Conservation (phyloP, 805 yeast species). For the Yamadazyma kitorensis region DNA sequence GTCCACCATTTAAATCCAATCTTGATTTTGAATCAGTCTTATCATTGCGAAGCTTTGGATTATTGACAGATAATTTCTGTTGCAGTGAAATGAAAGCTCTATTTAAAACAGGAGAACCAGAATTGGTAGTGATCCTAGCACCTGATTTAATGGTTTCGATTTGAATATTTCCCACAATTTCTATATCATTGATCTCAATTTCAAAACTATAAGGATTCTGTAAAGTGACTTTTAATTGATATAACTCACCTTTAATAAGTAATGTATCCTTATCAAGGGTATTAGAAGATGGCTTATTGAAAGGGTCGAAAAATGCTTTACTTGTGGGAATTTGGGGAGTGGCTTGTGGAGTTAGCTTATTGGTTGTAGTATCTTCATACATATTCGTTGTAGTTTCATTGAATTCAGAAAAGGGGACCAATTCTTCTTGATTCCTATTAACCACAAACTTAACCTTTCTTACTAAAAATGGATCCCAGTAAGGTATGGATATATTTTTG, state of each 20-base stretch:
- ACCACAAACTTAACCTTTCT: conserved; percentile 44
- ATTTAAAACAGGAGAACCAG: background rate
- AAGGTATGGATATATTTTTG: conserved; percentile 33
- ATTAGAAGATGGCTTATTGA: conserved; percentile 15
- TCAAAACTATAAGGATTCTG: conserved; percentile 84
- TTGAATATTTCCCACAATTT: conserved; percentile 30
- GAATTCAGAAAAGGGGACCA: conserved; percentile 38
- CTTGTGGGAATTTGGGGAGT: conserved; percentile 4
- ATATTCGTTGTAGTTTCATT: conserved; percentile 8
- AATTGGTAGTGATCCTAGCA: background rate
- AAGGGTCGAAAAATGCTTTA: conserved; percentile 53
- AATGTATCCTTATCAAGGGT: conserved; percentile 49
- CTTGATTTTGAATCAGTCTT: conserved; percentile 2
- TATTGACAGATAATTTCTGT: conserved; percentile 7
- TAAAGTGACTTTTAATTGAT: conserved; percentile 53
- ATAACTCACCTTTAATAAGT: conserved; percentile 47
- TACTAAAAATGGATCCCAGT: conserved; percentile 75
- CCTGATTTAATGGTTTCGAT: conserved; percentile 26
- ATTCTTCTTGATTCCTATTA: conserved; percentile 27
- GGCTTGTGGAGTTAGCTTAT: conserved; percentile 4
- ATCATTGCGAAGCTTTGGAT: conserved; percentile 9
- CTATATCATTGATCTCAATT: conserved; percentile 52
- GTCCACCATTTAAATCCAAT: background rate
- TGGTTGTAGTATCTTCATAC: conserved; percentile 3
- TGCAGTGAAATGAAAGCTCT: background rate